These are phyloP conservation scores for Cornus florida DNA, from an alignment of 148 eudicot genomes.

Conservation along the genomic window DNA sequence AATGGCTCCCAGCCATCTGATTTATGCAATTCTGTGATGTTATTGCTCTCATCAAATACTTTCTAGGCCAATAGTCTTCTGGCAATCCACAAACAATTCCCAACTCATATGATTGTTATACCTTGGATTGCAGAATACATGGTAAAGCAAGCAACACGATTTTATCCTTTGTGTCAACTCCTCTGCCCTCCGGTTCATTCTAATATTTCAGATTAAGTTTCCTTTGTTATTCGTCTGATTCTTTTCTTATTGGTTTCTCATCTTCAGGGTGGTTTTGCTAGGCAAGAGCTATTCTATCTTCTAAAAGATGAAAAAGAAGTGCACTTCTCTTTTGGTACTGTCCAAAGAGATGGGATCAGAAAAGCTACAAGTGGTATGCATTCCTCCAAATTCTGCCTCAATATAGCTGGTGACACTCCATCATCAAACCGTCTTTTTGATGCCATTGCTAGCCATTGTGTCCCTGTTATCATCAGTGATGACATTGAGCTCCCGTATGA, in stretches of 20 bases:
- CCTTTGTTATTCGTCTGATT: background rate
- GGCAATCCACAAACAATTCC: background rate
- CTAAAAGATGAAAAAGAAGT: slow-evolving; percentile 78
- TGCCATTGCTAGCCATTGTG: slow-evolving; percentile 93
- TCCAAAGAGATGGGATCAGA: slow-evolving; percentile 62
- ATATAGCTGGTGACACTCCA: slow-evolving; percentile 97
- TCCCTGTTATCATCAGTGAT: slow-evolving; percentile 90
- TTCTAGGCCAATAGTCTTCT: background rate
- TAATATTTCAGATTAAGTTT: background rate
- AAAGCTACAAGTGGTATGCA: slow-evolving; percentile 82
- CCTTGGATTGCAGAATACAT: background rate
- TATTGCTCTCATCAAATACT: background rate
- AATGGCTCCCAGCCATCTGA: background rate
- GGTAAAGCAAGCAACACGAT: background rate
- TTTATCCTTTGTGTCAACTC: background rate
- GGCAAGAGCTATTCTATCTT: slow-evolving; percentile 86
- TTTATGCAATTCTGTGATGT: background rate
- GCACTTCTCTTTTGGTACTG: slow-evolving; percentile 81
- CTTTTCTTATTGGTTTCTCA: background rate
- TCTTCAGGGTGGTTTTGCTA: slow-evolving; percentile 74
- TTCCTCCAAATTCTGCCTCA: slow-evolving; percentile 88
- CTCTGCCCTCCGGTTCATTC: background rate
- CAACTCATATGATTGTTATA: background rate
- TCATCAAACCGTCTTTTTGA: slow-evolving; percentile 95
- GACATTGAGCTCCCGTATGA: slow-evolving; percentile 92